Base-by-base conservation (phyloP, 495 filamentous ascomycete species). In the Sphaerosporella brunnea region DNA sequence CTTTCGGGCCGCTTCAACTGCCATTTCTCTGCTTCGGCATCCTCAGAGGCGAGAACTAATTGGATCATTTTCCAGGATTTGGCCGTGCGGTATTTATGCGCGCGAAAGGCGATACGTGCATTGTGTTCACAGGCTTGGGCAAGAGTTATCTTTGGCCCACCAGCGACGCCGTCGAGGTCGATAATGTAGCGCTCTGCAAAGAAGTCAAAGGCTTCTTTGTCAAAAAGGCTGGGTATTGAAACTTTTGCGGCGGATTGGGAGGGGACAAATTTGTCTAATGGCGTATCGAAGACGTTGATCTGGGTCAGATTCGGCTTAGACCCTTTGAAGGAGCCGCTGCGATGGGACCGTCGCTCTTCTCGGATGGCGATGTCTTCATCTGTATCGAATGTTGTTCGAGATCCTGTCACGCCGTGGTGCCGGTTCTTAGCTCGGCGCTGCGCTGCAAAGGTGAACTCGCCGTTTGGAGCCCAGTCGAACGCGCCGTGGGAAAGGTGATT, bases 401-500 rank as follows among this genome's bases (percentile, higher is more conserved):
- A 26, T 2, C 42, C 38, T 1, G 53, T 45, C 5, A 47, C 21
- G 5, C 51, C 41, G 19, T 44, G 45, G 1, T 47, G 36, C 13
- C 56, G 52, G 2, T 45, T 47, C 3, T 47, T 45, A 5, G 43
- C 45, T 9, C 56, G 51, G 5, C 50, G 51, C 42, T 59, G 51
- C 15, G 49, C 49, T n/a, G 48, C 48, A 23, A 59, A 59, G 7
- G 56, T 59, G 40, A 59, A 59, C 20, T 52, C 52, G 7, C 40
- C 48, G 5, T 48, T 50, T 10, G 56, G 56, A 18, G 56, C 49
- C 56, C 56, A 59, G 2, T 77, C 75, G 51, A 82, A 74, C 15
- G 71, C 65, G 53, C 80, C 67, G 25, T 67, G 71, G n/a, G 75
- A 73, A 10, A 84, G 65, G 25, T 72, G 68, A 55, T 85, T 82